Conservation (phyloP, 192 early-diverging fungal genomes). For the Umbelopsis sp. region DNA sequence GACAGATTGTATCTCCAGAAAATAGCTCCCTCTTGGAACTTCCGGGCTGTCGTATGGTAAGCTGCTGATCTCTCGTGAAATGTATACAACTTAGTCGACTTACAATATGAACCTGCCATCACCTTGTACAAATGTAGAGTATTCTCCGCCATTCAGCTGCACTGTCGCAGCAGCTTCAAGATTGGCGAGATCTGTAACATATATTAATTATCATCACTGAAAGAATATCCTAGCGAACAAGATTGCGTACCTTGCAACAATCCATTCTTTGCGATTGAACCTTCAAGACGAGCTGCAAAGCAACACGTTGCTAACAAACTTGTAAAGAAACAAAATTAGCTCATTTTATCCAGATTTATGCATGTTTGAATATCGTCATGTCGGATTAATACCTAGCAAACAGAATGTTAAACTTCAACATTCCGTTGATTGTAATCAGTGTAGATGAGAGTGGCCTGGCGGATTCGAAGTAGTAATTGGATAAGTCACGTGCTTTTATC, state of each 20-base stretch:
- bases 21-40: conserved; percentile 50
- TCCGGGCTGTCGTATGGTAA: conserved; percentile 38
- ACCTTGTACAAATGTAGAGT: conserved; percentile 42
- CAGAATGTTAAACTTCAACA: background rate
- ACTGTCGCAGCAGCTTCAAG: conserved; percentile 42
- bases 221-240: background rate
- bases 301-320: conserved; percentile 5
- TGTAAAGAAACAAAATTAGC: background rate
- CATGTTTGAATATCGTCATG: background rate
- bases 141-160: conserved; percentile 47
- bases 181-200: conserved; percentile 14
- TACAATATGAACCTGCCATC: conserved; percentile 53
- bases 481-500: too few species aligned
- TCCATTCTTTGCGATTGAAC: background rate
- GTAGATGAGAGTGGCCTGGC: too few species aligned
- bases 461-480: too few species aligned
- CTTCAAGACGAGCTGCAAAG: background rate
- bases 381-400: background rate
- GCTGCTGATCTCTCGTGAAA: background rate
- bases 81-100: conserved; percentile 1
- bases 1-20: conserved; percentile 52
- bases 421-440: background rate
- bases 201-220: background rate
- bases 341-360: background rate
- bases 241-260: background rate